These are phyloP conservation scores for Blastobotrys arbuscula DNA, from an alignment of 1,139 yeast genomes.

Conservation along the genomic window DNA sequence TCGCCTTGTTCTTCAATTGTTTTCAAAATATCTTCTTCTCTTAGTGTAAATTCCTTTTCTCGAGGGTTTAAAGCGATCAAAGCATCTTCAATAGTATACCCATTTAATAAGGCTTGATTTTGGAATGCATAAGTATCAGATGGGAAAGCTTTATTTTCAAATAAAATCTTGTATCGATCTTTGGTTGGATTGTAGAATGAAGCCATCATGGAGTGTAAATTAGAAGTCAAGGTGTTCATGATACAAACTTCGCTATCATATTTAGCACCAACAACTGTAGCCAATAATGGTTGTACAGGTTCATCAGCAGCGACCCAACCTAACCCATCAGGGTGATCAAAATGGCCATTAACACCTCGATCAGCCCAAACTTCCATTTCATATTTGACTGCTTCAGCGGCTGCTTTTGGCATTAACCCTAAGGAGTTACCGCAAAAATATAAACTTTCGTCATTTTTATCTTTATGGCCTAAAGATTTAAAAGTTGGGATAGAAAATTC, in stretches of 20 bases:
- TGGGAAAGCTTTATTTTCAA: conserved; percentile 86
- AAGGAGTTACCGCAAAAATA: conserved; percentile 89
- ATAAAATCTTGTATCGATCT: conserved; percentile 60
- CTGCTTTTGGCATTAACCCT: conserved; percentile 75
- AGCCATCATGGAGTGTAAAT: conserved; percentile 66
- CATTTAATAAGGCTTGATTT: conserved; percentile 64
- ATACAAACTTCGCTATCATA: conserved; percentile 65
- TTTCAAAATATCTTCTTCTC: conserved; percentile 57
- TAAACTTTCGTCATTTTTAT: conserved; percentile 34
- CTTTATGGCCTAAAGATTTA: conserved; percentile 41
- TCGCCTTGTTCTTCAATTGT: conserved; percentile 55
- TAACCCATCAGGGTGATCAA: conserved; percentile 48
- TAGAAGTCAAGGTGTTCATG: conserved; percentile 81
- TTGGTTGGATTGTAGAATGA: conserved; percentile 69
- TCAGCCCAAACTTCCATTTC: conserved; percentile 80
- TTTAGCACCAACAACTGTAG: conserved; percentile 70
- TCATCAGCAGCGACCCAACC: conserved; percentile 81
- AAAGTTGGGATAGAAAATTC: conserved; percentile 48
- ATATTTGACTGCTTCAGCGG: conserved; percentile 50
- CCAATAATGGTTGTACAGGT: conserved; percentile 62
- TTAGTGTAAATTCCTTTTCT: conserved; percentile 48
- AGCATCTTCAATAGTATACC: conserved; percentile 50
- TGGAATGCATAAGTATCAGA: conserved; percentile 84
- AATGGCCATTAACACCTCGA: conserved; percentile 82
- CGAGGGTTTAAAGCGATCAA: conserved; percentile 61